Evolutionary conservation across 2,329 filamentous ascomycete genomes (phyloP), one percentile per base, ranked within the genome.

Genomic region (Ceratocystis diversiconidia): DNA sequence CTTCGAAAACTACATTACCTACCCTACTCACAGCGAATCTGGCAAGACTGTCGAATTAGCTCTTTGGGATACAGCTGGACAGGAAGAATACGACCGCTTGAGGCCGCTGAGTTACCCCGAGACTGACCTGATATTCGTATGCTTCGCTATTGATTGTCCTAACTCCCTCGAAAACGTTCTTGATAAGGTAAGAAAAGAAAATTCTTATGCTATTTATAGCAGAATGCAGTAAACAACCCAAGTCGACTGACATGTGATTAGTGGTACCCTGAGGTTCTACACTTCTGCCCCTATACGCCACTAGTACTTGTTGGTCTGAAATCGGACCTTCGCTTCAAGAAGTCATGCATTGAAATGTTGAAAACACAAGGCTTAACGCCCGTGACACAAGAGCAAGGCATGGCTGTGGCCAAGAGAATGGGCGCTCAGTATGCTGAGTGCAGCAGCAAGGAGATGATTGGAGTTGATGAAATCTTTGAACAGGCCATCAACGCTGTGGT

Each of bases 1-100:
- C 63, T 99, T 99, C 75, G 94, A 99, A 74, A 99, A 99, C 80
- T 99, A 99, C 83, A 97, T 99, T 78, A 96, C 94, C 65, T 92
- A 96, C 76, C 95, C 92, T 66, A 88, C 86, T 68, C 94, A 99
- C 77, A 85, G 86, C 69, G 84, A 86, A 57, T 89, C 88, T 12
- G 92, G 92, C 73, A 97, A 96, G 82, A 92, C 88, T 66, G 91
- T 99, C 70, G 94, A 99, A 79, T 84, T 99, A 68, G 94, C 94
- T 50, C 83, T 99, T 63, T 99, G 94, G 94, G 94, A 99, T 77
- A 99, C 94, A 32, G 94, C 94, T 71, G 94, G 94, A 48, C 94
- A 99, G 77, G 94, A 99, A 77, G 94, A 97, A 78, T 99, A 99
- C 75, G 94, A 99, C 80, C 87, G 94, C 72, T 81, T 99, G 74